phyloP scores from a whole-genome alignment of 257 asterid species.

The Solanum pimpinellifolium region DNA sequence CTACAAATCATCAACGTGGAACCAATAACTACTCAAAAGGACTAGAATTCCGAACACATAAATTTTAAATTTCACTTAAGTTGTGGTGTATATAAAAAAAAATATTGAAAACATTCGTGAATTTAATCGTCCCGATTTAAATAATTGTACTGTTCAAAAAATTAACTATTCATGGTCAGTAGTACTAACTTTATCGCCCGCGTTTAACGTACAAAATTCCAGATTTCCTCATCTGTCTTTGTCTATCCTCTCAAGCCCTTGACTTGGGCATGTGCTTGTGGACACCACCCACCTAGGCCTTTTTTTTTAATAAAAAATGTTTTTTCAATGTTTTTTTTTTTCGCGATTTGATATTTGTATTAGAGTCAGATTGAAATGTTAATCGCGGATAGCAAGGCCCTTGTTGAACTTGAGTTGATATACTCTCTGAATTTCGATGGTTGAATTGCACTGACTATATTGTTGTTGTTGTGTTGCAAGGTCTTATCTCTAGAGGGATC shows the following conservation, averaged over 20 bases:
- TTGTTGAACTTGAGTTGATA: neutral
- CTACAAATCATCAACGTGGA: too few relatives aligned
- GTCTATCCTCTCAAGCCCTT: neutral
- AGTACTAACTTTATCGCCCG: neutral
- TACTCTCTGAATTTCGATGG: rapidly evolving
- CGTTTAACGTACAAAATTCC: neutral
- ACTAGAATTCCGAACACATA: too few relatives aligned
- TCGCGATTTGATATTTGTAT: neutral
- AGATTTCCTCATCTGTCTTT: neutral
- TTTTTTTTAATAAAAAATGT: neutral
- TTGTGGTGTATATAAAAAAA: too few relatives aligned
- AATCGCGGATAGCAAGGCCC: rapidly evolving
- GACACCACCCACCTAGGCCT: neutral
- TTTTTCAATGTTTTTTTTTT: neutral
- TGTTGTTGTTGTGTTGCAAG: neutral
- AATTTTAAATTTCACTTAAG: neutral
- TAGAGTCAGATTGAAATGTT: neutral
- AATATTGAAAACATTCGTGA: too few relatives aligned
- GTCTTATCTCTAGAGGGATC: neutral
- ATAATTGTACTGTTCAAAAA: neutral
- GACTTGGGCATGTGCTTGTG: neutral
- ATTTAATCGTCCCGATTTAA: neutral
- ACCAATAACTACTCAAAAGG: too few relatives aligned
- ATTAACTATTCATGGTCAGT: neutral
- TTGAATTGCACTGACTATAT: too few relatives aligned